These are phyloP conservation scores for Lipomyces oligophaga DNA, from an alignment of 805 yeast species.

Conservation along the genomic window DNA sequence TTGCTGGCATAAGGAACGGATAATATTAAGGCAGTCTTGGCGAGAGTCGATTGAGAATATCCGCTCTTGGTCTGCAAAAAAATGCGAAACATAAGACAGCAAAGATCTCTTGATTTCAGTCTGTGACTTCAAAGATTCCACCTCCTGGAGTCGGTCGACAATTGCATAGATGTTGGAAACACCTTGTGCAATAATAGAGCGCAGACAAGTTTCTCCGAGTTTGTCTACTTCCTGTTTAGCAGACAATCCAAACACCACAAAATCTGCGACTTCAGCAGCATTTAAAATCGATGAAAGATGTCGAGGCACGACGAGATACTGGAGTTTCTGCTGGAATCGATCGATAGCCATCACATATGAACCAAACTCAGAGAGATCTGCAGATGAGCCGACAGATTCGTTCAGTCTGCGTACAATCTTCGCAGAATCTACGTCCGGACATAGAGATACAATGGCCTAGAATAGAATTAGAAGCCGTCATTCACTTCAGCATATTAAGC, in stretches of 20 bases:
- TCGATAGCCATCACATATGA: conserved; percentile 38
- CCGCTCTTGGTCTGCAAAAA: conserved; percentile 77
- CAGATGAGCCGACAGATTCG: conserved; percentile 28
- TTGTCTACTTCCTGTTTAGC: conserved; percentile 79
- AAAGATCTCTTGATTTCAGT: conserved; percentile 62
- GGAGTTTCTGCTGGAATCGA: conserved; percentile 71
- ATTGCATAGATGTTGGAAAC: conserved; percentile 77
- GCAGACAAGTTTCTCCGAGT: conserved; percentile 82
- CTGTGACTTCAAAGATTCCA: conserved; percentile 73
- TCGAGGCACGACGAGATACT: conserved; percentile 68
- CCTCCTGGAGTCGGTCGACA: conserved; percentile 63
- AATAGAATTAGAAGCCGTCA: neutral
- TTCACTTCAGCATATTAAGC: neutral
- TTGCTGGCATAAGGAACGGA: conserved; percentile 76
- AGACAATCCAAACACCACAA: conserved; percentile 82
- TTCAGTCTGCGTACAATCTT: conserved; percentile 33
- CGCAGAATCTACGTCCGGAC: conserved; percentile 56
- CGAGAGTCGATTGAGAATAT: conserved; percentile 63
- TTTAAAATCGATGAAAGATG: conserved; percentile 71
- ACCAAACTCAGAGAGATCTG: conserved; percentile 16
- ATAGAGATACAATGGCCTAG: conserved; percentile 66
- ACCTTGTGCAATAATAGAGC: conserved; percentile 91
- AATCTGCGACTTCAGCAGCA: conserved; percentile 85
- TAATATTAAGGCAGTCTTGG: conserved; percentile 67
- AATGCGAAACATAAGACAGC: conserved; percentile 63